Conservation (phyloP, 331 rosid species). For the Acacia concinna region DNA sequence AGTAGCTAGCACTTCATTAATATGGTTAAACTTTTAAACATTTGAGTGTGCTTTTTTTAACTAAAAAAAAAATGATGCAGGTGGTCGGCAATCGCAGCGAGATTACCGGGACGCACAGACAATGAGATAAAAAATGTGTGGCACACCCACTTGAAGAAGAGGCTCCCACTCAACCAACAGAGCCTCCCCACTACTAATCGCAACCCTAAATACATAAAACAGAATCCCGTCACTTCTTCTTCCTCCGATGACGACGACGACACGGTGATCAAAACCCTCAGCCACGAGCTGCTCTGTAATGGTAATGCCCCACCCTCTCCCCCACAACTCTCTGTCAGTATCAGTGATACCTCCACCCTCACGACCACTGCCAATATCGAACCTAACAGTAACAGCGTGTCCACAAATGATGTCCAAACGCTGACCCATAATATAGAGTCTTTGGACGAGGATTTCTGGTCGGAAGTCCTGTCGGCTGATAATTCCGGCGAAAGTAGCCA, state of each 20-base stretch:
- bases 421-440: neutral
- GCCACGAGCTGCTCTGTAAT: conserved; percentile 15
- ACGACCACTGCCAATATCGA: neutral
- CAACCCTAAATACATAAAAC: neutral
- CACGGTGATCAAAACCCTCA: neutral
- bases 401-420: neutral
- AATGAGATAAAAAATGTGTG: conserved; percentile 79
- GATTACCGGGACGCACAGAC: conserved; percentile 80
- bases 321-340: conserved; percentile 34
- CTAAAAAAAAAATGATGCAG: conserved; percentile 42
- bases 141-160: conserved; percentile 77
- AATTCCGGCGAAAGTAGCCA: neutral
- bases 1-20: neutral
- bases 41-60: neutral
- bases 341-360: conserved; percentile 37
- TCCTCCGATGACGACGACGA: neutral
- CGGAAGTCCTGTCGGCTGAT: conserved; percentile 32
- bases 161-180: conserved; percentile 29
- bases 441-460: conserved; percentile 38
- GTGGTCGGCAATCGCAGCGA: conserved; percentile 83
- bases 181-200: conserved; percentile 4
- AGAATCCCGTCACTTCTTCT: conserved; percentile 3
- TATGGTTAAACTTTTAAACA: neutral
- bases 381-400: neutral
- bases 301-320: conserved; percentile 25